Evolutionary conservation across 2,329 filamentous ascomycete species (phyloP).

Genomic region (Diaporthe citriasiana): DNA sequence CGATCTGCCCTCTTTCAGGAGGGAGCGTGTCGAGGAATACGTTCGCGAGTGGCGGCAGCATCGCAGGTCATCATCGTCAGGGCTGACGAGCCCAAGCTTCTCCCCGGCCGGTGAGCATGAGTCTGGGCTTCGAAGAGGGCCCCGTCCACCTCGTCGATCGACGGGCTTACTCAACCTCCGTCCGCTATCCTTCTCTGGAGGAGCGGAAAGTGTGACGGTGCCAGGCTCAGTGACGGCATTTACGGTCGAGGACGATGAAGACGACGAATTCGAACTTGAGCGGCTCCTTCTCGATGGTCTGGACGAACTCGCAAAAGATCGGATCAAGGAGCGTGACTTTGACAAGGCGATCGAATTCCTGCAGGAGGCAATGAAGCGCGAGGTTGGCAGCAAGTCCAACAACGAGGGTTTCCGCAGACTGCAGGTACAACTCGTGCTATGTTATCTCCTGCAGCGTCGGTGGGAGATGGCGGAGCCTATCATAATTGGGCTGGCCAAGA

Average conservation of each 20-base stretch:
- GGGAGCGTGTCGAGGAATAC: conserved; percentile 44
- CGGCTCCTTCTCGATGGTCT: conserved; percentile 44
- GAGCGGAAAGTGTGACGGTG: background rate
- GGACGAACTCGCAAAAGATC: conserved; percentile 46
- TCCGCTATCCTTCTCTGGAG: background rate
- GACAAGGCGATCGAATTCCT: conserved; percentile 46
- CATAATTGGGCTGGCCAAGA: conserved; percentile 40
- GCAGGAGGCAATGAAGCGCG: conserved; percentile 42
- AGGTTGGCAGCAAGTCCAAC: conserved; percentile 12
- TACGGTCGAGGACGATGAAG: conserved; percentile 36
- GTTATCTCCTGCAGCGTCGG: conserved; percentile 45
- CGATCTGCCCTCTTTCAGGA: conserved; percentile 41
- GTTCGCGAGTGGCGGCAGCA: conserved; percentile 25
- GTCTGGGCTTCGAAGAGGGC: background rate
- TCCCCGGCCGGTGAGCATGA: background rate
- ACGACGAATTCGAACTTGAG: conserved; percentile 45
- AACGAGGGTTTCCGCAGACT: conserved; percentile 39
- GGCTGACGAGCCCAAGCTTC: background rate
- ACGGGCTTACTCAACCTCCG: background rate
- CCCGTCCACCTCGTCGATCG: background rate
- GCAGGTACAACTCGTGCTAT: conserved; percentile 46
- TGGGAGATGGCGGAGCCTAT: conserved; percentile 46
- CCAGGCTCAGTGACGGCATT: background rate
- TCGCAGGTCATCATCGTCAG: background rate
- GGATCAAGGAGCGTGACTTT: conserved; percentile 45